phyloP scores from a whole-genome alignment of 2,329 filamentous ascomycete species.

The Pseudogymnoascus sp. region DNA sequence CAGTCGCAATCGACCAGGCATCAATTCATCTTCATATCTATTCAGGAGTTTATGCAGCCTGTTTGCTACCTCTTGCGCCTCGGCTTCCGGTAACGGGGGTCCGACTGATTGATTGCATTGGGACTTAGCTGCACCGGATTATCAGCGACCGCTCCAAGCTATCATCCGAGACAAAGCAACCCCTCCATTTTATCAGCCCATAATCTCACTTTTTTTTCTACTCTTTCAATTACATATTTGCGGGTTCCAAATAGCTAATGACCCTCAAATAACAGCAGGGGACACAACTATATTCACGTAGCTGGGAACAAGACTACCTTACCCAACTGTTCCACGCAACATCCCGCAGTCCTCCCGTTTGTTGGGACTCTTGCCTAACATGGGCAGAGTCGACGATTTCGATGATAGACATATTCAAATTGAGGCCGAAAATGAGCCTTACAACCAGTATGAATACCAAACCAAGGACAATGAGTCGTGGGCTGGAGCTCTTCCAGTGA shows the following conservation, averaged over 20 bases:
- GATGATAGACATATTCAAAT: conserved; percentile 59
- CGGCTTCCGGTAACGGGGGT: not conserved
- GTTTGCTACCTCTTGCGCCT: not conserved
- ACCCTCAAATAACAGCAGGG: not conserved
- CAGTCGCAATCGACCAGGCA: not conserved
- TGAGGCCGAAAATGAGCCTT: conserved; percentile 52
- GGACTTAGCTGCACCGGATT: not conserved
- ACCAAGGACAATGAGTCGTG: conserved; percentile 78
- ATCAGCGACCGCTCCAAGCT: not conserved
- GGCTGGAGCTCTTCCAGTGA: conserved; percentile 91
- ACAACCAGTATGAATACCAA: conserved; percentile 76
- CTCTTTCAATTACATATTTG: not conserved
- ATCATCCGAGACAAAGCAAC: conserved; percentile 2
- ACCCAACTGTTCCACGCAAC: not conserved
- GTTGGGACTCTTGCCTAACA: conserved; percentile 50
- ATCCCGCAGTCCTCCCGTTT: not conserved
- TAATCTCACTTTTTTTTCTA: not conserved
- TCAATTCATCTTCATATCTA: not conserved
- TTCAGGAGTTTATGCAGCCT: not conserved
- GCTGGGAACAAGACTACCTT: not conserved
- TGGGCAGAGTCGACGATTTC: conserved; percentile 60
- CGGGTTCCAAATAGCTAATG: conserved; percentile 4
- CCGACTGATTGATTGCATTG: conserved; percentile 1
- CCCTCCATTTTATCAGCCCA: not conserved
- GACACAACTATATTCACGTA: not conserved